phyloP scores from a whole-genome alignment of 169 alveolate genomes.

The Plasmodium sp. region DNA sequence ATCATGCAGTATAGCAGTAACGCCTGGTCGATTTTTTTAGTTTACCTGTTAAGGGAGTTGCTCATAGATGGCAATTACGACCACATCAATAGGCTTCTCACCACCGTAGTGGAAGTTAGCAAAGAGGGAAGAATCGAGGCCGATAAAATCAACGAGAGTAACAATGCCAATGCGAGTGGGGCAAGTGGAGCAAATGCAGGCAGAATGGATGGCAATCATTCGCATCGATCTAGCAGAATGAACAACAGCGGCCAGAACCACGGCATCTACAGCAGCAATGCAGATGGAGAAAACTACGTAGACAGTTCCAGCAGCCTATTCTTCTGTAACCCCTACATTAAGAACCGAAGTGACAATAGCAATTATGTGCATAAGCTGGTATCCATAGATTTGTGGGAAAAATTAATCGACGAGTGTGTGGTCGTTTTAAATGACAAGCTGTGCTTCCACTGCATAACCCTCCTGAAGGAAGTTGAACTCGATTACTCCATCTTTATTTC shows the following conservation, averaged over 20 bases:
- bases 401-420: slow-evolving; percentile 72
- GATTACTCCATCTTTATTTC: slow-evolving; percentile 74
- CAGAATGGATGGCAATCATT: not conserved
- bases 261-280: not conserved
- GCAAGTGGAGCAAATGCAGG: not conserved
- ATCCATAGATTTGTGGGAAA: slow-evolving; percentile 74
- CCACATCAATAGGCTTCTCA: slow-evolving; percentile 44
- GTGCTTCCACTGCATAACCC: slow-evolving; percentile 47
- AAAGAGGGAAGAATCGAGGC: slow-evolving; percentile 60
- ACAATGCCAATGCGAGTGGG: not conserved
- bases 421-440: slow-evolving; percentile 42
- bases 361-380: slow-evolving; percentile 63
- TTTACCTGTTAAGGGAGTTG: slow-evolving; percentile 47
- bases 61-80: slow-evolving; percentile 71
- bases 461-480: slow-evolving; percentile 49
- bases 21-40: slow-evolving; percentile 69
- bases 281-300: slow-evolving; percentile 20
- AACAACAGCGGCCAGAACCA: not conserved
- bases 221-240: not conserved
- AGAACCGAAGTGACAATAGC: slow-evolving; percentile 34
- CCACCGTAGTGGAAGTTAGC: slow-evolving; percentile 62
- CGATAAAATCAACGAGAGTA: slow-evolving; percentile 24
- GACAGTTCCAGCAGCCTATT: slow-evolving; percentile 29
- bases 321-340: slow-evolving; percentile 50
- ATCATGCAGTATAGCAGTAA: slow-evolving; percentile 71